Percentiles rank a stretch among this genome's conserved stretches.
Evolutionary conservation across 164 flowering plant genomes (phyloP).

Genomic region (Cinnamomum chago): DNA sequence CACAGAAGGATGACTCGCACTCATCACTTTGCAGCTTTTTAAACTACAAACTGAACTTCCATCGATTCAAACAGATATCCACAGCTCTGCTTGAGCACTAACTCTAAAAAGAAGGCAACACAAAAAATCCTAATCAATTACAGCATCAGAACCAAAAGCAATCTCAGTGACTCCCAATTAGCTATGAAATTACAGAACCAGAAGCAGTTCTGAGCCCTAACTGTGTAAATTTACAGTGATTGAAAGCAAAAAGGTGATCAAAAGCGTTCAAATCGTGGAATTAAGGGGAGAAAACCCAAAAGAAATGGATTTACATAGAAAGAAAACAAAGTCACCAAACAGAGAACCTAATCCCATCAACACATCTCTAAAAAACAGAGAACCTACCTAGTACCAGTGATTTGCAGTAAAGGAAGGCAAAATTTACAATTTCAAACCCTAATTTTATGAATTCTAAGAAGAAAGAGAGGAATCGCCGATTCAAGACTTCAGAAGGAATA

Average conservation of each 20-base stretch:
- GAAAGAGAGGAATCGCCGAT: neutral
- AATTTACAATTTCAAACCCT: neutral
- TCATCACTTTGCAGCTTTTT: conserved; percentile 31
- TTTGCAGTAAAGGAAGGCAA: neutral
- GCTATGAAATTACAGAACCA: neutral
- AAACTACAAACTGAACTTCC: neutral
- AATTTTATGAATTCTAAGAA: neutral
- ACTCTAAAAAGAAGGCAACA: neutral
- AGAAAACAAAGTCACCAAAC: neutral
- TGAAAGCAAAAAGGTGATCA: neutral
- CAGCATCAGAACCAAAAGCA: neutral
- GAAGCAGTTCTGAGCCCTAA: neutral
- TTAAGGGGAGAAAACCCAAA: too few relatives aligned
- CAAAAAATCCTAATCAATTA: neutral
- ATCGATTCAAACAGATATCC: neutral
- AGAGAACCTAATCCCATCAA: neutral
- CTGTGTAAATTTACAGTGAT: neutral
- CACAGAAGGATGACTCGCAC: conserved; percentile 70
- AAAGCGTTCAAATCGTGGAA: neutral
- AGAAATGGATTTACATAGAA: neutral
- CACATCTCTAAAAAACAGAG: neutral
- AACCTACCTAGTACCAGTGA: neutral
- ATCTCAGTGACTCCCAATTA: neutral
- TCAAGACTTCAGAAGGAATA: too few relatives aligned
- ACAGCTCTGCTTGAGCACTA: too few relatives aligned